Percentiles rank a stretch among this genome's conserved stretches.
Evolutionary conservation across 2,329 filamentous ascomycete species (phyloP).

Genomic region (Microcera coccophila): DNA sequence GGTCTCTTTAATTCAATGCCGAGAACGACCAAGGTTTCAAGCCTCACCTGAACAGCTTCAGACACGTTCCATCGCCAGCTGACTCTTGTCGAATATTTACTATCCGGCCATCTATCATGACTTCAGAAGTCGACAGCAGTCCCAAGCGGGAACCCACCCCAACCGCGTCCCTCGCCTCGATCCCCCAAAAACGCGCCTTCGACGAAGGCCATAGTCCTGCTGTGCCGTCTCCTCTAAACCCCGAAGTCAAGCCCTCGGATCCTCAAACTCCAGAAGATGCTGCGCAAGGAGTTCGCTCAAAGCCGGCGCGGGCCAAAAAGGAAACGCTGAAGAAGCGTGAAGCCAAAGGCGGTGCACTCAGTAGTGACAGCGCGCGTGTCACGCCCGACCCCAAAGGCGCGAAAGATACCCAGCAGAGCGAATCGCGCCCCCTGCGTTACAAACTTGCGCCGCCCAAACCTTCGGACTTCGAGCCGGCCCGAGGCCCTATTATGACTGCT

Average conservation of each 20-base stretch:
- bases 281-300: constrained; percentile 30
- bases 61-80: too few relatives aligned
- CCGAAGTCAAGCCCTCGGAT: constrained; percentile 49
- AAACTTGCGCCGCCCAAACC: constrained; percentile 61
- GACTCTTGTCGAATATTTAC: not conserved
- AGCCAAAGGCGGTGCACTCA: constrained; percentile 46
- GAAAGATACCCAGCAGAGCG: constrained; percentile 38
- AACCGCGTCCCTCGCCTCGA: constrained; percentile 39
- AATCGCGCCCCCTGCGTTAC: constrained; percentile 55
- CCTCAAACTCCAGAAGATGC: constrained; percentile 45
- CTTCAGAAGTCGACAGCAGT: constrained; percentile 34
- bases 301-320: constrained; percentile 55
- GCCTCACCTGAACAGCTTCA: too few relatives aligned
- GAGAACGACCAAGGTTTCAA: too few relatives aligned
- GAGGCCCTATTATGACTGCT: constrained; percentile 53
- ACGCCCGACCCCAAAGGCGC: constrained; percentile 53
- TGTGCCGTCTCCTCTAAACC: constrained; percentile 71
- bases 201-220: constrained; percentile 68
- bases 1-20: too few relatives aligned
- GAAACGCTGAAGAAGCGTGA: constrained; percentile 67
- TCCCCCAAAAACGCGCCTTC: constrained; percentile 62
- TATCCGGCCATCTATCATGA: constrained; percentile 25
- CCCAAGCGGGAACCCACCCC: constrained; percentile 42
- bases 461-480: constrained; percentile 58
- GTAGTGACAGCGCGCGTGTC: constrained; percentile 48